Conservation (phyloP, 768 basidiomycete species). For the Tephrocybe rancida region DNA sequence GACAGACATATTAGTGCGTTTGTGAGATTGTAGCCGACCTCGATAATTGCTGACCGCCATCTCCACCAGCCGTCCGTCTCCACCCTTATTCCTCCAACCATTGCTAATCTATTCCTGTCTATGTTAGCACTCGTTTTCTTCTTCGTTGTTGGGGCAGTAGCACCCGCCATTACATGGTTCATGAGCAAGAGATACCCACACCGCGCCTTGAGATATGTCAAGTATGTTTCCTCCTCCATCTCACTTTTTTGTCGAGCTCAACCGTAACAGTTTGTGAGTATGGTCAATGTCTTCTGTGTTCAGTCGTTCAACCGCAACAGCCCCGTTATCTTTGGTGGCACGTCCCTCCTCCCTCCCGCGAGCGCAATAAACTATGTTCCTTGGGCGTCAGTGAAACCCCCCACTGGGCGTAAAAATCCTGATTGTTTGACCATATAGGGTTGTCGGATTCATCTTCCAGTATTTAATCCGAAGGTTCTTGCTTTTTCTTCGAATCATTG, state of each 20-base stretch:
- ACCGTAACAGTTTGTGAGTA: slow-evolving; percentile 28
- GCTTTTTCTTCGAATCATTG: neutral
- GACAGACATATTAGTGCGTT: slow-evolving; percentile 56
- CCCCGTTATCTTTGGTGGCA: slow-evolving; percentile 60
- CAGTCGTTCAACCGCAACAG: too few relatives aligned
- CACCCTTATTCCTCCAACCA: neutral
- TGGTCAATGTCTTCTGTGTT: too few relatives aligned
- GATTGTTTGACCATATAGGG: slow-evolving; percentile 15
- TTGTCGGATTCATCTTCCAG: slow-evolving; percentile 76
- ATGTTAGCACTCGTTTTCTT: slow-evolving; percentile 59
- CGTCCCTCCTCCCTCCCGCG: slow-evolving; percentile 73
- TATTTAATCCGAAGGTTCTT: slow-evolving; percentile 52
- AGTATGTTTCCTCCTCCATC: slow-evolving; percentile 35
- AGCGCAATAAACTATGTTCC: slow-evolving; percentile 83
- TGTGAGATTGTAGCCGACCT: too few relatives aligned
- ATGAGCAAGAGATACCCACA: slow-evolving; percentile 63
- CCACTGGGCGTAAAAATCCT: neutral
- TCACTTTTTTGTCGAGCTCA: neutral
- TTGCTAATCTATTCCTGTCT: neutral
- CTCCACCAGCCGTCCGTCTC: slow-evolving; percentile 1
- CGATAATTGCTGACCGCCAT: neutral
- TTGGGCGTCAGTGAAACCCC: slow-evolving; percentile 49
- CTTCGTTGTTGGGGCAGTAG: slow-evolving; percentile 70
- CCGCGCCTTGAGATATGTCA: slow-evolving; percentile 62
- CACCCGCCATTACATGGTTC: slow-evolving; percentile 59